Base-by-base conservation (phyloP, 371 early-diverging fungal species). In the Actinomucor elegans region DNA sequence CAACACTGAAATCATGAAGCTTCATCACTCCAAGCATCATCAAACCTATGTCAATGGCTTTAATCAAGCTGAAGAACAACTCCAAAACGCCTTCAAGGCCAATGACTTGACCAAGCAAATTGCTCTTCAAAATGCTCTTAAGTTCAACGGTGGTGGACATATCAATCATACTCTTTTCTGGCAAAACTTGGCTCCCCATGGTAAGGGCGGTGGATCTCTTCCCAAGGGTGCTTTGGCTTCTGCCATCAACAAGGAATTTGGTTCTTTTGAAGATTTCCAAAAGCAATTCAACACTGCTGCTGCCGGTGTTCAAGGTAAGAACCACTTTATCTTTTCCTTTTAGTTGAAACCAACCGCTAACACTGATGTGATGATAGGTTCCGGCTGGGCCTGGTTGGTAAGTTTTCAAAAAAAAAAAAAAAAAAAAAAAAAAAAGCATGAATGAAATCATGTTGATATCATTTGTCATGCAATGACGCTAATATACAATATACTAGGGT, bases 301-400 rank as follows among this genome's bases (percentile, higher is more conserved):
- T 54, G 92, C 84, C 32, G 92, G 81, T 48, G 91, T 99, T 42
- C 94, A 95, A 79, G 99, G 52, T 50, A 46, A 34, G 34, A 17
- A 26, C 5, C 12, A 10, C 9, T 26, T 40, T 21, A 10, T 29
- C 8, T 38, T 40, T 38, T 37, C 20, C 32, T 34, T 40, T 40
- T 50, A 10, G 2, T 5, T 29, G 23, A 42, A 43, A n/a, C 37
- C 17, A 12, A 21, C 27, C 33, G 37, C 9, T 42, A 17, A 11
- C 20, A 46, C 69, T 65, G 21, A 2, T n/a, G 18, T 2, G 18
- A 20, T 35, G n/a, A 20, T 35, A 55, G 57, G 99, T 42, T 90
- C 90, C 42, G 99, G 99, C 12, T 99, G 99, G 99, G 94, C 91
- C 9, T 99, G 99, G 99, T 76, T 97, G 68, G 91, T 88, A 77